Conservation (phyloP, 305 asterid genomes). For the Solanum hybrid region DNA sequence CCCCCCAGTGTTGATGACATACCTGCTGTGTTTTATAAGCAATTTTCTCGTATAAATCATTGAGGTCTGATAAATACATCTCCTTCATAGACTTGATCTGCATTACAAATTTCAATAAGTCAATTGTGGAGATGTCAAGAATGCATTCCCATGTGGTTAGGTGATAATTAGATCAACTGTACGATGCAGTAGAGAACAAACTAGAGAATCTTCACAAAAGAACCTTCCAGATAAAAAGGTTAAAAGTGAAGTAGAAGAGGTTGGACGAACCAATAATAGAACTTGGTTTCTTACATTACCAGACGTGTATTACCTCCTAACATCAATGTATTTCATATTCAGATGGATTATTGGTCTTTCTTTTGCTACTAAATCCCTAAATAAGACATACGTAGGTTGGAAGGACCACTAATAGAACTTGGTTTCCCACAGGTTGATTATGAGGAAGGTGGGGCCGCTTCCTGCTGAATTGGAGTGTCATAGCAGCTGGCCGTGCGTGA, state of each 20-base stretch:
- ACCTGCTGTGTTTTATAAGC: background rate
- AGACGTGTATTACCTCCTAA: too few relatives aligned
- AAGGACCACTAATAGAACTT: background rate
- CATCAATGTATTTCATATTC: too few relatives aligned
- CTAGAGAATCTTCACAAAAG: background rate
- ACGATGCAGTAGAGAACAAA: background rate
- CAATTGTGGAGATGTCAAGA: background rate
- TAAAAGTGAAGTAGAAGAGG: background rate
- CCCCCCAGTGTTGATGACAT: background rate
- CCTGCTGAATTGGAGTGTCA: background rate
- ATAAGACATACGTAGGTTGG: background rate
- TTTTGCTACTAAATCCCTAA: too few relatives aligned
- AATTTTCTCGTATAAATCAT: background rate
- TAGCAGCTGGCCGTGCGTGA: background rate
- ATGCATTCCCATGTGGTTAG: background rate
- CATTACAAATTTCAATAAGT: background rate
- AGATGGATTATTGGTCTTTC: too few relatives aligned
- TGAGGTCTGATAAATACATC: background rate
- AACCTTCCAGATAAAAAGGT: background rate
- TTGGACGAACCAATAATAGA: background rate
- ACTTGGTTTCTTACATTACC: background rate
- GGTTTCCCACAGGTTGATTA: background rate
- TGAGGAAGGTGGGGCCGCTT: background rate
- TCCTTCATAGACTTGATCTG: background rate
- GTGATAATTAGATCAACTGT: background rate